Evolutionary conservation across 2,329 filamentous ascomycete species (phyloP).

Genomic region (Colletotrichum sansevieriae): DNA sequence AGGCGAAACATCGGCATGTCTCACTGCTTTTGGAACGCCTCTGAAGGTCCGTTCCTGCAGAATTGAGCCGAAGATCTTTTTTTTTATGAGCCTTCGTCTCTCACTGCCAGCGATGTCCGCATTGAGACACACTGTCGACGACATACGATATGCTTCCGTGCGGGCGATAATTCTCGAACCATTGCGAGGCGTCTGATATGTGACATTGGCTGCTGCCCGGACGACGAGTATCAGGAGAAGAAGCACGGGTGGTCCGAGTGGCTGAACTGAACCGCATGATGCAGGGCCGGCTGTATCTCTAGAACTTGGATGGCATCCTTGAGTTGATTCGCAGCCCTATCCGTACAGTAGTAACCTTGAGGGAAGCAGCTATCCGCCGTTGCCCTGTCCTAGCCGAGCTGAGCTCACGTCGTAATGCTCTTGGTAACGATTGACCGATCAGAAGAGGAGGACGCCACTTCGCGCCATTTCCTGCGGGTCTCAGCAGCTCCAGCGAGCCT

Average conservation of each 20-base stretch:
- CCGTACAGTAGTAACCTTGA: neutral
- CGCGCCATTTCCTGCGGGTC: conserved; percentile 26
- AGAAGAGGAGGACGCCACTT: conserved; percentile 11
- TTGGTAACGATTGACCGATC: conserved; percentile 7
- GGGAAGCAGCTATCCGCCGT: conserved; percentile 2
- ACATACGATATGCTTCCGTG: conserved; percentile 7
- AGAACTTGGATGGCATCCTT: conserved; percentile 6
- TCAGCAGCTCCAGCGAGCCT: conserved; percentile 24
- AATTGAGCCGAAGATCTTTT: neutral
- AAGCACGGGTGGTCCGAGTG: conserved; percentile 30
- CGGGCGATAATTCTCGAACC: conserved; percentile 17
- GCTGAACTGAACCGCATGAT: conserved; percentile 24
- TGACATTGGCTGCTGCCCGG: conserved; percentile 19
- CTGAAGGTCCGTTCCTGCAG: conserved; percentile 14
- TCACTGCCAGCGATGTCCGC: conserved; percentile 12
- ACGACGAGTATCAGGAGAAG: conserved; percentile 21
- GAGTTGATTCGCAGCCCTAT: conserved; percentile 21
- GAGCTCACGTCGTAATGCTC: neutral
- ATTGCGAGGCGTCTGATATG: conserved; percentile 5
- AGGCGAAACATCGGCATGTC: conserved; percentile 40
- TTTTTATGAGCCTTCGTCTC: neutral
- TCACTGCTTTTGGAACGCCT: conserved; percentile 26
- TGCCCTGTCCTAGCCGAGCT: conserved; percentile 1
- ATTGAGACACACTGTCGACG: neutral
- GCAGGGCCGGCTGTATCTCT: conserved; percentile 8